Evolutionary conservation across 2,329 filamentous ascomycete genomes (phyloP).

Genomic region (Malbranchea cinnamomea): DNA sequence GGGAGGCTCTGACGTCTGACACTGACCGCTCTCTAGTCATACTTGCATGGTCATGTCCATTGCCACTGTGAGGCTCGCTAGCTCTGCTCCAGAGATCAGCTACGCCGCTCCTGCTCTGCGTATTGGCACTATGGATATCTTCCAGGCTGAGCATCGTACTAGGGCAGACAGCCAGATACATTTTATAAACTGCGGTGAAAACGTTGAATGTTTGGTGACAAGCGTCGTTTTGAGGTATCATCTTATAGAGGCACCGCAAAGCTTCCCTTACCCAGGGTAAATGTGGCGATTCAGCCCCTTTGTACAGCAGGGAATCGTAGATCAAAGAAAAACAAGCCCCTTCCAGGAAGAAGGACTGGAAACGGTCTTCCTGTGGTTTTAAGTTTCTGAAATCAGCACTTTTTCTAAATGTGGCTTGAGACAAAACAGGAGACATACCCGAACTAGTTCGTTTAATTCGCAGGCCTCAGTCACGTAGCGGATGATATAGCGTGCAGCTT

Average conservation of each 20-base stretch:
- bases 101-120: too few relatives aligned
- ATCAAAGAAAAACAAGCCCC: conserved; percentile 29
- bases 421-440: conserved; percentile 17
- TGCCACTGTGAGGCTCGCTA: not conserved
- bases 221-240: conserved; percentile 1
- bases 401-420: not conserved
- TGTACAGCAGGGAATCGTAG: conserved; percentile 18
- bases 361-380: conserved; percentile 26
- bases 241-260: not conserved
- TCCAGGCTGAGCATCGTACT: not conserved
- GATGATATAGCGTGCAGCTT: conserved; percentile 28
- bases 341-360: conserved; percentile 31
- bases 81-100: too few relatives aligned
- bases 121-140: too few relatives aligned
- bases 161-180: not conserved
- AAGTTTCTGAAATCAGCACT: not conserved
- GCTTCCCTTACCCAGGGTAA: not conserved
- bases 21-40: conserved; percentile 13
- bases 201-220: conserved; percentile 2
- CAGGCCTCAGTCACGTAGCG: conserved; percentile 28
- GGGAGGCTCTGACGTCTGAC: conserved; percentile 19
- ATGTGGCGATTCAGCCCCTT: not conserved
- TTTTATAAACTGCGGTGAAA: not conserved
- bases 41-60: not conserved
- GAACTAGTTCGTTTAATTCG: conserved; percentile 25